Conservation (phyloP, 306 rosid genomes). For the Phaseolus lunatus region DNA sequence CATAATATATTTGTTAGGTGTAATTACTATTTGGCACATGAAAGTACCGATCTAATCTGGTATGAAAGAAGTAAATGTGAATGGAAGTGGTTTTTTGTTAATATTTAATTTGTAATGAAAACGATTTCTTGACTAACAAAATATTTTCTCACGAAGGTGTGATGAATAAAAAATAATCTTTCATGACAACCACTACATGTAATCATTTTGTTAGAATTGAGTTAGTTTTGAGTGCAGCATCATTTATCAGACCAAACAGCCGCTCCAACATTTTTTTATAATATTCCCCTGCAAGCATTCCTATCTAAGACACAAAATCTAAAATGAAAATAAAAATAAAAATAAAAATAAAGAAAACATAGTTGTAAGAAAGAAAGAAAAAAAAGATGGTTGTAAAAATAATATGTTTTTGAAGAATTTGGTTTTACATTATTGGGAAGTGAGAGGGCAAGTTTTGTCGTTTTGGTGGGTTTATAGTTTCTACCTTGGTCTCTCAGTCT, state of each 20-base stretch:
- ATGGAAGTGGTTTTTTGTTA: background rate
- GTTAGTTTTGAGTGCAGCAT: background rate
- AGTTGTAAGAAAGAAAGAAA: background rate
- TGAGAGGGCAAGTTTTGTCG: slow-evolving; percentile 43
- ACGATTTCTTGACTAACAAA: background rate
- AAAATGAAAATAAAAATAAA: background rate
- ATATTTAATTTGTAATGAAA: background rate
- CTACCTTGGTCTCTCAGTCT: background rate
- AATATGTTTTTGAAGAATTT: background rate
- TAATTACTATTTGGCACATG: slow-evolving; percentile 11
- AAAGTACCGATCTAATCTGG: background rate
- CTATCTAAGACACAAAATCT: background rate
- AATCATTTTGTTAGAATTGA: slow-evolving; percentile 23
- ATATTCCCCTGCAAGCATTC: no score
- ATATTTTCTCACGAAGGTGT: background rate
- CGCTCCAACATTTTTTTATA: background rate
- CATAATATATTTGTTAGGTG: background rate
- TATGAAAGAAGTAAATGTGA: background rate
- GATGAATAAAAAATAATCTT: background rate
- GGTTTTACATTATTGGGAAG: slow-evolving; percentile 7
- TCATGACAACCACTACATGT: slow-evolving; percentile 1
- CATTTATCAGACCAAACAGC: background rate
- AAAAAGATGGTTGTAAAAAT: background rate
- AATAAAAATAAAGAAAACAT: background rate
- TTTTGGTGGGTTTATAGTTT: slow-evolving; percentile 9